phyloP scores from a whole-genome alignment of 371 early-diverging fungal species.

The Mortierella sp. region DNA sequence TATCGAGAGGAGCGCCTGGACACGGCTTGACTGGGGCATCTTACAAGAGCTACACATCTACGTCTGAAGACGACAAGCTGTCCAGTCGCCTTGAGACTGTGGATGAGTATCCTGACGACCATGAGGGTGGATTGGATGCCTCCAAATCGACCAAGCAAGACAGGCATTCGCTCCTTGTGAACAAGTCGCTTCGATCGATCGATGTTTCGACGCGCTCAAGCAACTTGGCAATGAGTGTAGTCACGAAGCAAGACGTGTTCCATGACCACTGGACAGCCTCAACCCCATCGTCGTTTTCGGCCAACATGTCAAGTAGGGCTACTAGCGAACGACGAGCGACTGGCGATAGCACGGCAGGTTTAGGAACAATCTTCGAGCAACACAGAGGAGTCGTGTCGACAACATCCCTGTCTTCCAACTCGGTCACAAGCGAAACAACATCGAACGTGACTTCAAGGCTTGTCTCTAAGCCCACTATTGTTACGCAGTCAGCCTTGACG shows the following conservation, averaged over 20 bases:
- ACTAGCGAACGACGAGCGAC: constrained; percentile 14
- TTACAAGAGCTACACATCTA: neutral
- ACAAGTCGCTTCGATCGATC: constrained; percentile 26
- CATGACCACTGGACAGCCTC: constrained; percentile 38
- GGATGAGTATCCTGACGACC: too few species aligned
- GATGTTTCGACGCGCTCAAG: constrained; percentile 21
- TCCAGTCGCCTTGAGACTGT: neutral
- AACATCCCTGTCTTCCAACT: constrained; percentile 18
- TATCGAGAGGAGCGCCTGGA: neutral
- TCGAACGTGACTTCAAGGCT: constrained; percentile 1
- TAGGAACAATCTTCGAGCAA: neutral
- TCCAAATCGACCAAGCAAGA: neutral
- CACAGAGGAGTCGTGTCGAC: constrained; percentile 11
- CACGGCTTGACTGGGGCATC: neutral
- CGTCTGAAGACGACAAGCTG: neutral
- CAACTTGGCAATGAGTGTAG: constrained; percentile 27
- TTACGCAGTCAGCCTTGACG: constrained; percentile 30
- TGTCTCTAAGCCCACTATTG: constrained; percentile 31
- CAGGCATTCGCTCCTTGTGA: neutral
- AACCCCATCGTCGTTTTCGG: constrained; percentile 18
- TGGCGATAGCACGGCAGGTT: constrained; percentile 6
- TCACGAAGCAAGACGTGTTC: constrained; percentile 45
- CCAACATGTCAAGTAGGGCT: constrained; percentile 10
- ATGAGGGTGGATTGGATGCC: neutral
- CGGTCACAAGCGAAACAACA: constrained; percentile 13